Percentiles rank a stretch among this genome's conserved stretches.
Evolutionary conservation across 2,329 filamentous ascomycete genomes (phyloP).

Genomic region (Microascus cirrosus): DNA sequence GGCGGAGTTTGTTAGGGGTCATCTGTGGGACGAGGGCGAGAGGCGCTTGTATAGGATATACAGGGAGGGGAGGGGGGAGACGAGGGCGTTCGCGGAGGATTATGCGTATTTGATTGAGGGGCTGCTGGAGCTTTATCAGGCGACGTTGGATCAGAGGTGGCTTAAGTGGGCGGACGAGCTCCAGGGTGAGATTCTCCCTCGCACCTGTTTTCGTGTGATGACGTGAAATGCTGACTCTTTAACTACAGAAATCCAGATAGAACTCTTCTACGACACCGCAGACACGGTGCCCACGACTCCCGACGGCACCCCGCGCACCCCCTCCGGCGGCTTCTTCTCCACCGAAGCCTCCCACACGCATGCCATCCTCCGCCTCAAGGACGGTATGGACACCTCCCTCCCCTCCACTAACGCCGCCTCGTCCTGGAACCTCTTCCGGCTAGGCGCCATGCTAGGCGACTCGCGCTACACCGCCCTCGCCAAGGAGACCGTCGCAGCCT

Average conservation of each 20-base stretch:
- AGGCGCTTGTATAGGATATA: conserved; percentile 65
- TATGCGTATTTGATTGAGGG: conserved; percentile 84
- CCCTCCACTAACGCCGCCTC: conserved; percentile 83
- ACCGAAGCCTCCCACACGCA: conserved; percentile 52
- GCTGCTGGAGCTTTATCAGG: conserved; percentile 72
- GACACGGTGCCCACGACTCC: conserved; percentile 7
- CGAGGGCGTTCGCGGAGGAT: conserved; percentile 73
- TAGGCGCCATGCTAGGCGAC: conserved; percentile 59
- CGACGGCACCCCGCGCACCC: conserved; percentile 14
- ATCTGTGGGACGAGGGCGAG: conserved; percentile 57
- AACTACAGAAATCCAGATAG: conserved; percentile 55
- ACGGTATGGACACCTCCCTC: conserved; percentile 86
- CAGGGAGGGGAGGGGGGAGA: conserved; percentile 50
- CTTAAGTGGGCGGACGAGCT: conserved; percentile 72
- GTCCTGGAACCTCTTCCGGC: conserved; percentile 76
- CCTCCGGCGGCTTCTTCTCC: conserved; percentile 60
- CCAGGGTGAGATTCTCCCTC: conserved; percentile 43
- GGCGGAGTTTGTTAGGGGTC: conserved; percentile 58
- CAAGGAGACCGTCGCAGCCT: conserved; percentile 66
- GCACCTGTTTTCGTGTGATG: background rate
- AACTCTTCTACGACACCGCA: conserved; percentile 62
- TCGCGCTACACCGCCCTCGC: conserved; percentile 53
- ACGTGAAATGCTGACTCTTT: background rate
- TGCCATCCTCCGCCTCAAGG: conserved; percentile 78
- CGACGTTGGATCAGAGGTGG: conserved; percentile 65